These are phyloP conservation scores for Fusarium sp. DNA, from an alignment of 2,329 filamentous ascomycete genomes.

Conservation along the genomic window DNA sequence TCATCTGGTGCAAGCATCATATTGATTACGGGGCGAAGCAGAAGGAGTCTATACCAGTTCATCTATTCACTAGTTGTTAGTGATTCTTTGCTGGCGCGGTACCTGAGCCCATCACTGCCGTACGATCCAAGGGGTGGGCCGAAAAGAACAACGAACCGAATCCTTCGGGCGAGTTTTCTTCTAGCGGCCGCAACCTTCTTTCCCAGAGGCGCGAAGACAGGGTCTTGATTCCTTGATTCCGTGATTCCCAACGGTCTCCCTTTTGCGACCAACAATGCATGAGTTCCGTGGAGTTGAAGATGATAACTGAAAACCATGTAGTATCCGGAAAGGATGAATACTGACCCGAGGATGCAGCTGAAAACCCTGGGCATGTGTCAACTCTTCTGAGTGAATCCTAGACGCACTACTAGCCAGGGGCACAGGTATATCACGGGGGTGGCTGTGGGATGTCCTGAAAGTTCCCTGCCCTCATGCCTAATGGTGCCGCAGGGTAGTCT, in stretches of 20 bases:
- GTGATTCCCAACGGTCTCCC: not conserved
- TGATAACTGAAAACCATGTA: not conserved
- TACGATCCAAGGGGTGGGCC: conserved; percentile 12
- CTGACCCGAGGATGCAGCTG: conserved; percentile 1
- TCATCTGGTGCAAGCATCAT: not conserved
- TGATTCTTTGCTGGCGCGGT: not conserved
- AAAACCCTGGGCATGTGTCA: conserved; percentile 3
- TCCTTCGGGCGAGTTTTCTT: conserved; percentile 19
- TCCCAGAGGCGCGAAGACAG: not conserved
- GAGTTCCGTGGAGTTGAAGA: not conserved
- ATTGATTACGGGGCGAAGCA: not conserved
- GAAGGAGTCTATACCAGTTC: not conserved
- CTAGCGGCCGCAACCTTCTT: conserved; percentile 19
- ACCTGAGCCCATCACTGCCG: conserved; percentile 13
- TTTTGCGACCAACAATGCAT: not conserved
- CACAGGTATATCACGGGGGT: conserved; percentile 11
- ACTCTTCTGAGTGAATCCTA: conserved; percentile 3
- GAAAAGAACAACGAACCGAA: conserved; percentile 12
- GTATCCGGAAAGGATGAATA: not conserved
- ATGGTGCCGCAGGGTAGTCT: conserved; percentile 2
- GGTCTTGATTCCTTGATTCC: not conserved
- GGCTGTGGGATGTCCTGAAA: conserved; percentile 17
- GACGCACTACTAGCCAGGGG: conserved; percentile 9
- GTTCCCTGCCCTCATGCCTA: not conserved
- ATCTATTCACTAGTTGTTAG: not conserved